A percentile compares a stretch with the other conserved stretches of the same genome.
Conservation (phyloP, 176 grass and related monocot species). For the Canna indica region DNA sequence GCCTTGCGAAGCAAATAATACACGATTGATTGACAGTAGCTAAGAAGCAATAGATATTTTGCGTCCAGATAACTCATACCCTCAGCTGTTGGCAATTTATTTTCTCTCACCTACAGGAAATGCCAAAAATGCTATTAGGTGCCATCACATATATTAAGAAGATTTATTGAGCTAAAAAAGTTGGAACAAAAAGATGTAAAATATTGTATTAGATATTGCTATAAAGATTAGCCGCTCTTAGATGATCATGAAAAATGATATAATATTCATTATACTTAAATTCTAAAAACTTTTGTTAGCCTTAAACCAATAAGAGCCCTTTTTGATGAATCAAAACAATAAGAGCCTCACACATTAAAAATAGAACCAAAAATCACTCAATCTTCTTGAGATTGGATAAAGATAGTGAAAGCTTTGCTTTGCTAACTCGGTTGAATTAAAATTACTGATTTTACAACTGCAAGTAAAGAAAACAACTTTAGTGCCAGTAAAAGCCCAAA, state of each 20-base stretch:
- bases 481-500: no score
- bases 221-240: neutral
- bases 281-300: neutral
- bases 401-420: no score
- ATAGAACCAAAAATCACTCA: no score
- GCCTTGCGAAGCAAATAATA: slow-evolving; percentile 82
- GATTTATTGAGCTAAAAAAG: neutral
- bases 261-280: neutral
- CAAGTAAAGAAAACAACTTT: no score
- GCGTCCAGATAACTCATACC: slow-evolving; percentile 77
- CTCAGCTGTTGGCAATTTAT: slow-evolving; percentile 48
- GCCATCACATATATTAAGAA: neutral
- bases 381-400: no score
- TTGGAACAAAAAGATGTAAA: neutral
- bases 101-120: slow-evolving; percentile 41
- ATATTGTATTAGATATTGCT: neutral
- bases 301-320: no score
- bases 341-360: no score
- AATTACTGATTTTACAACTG: no score
- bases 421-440: no score
- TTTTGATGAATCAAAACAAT: no score
- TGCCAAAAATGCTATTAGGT: no score
- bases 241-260: neutral
- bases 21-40: slow-evolving; percentile 71
- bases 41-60: slow-evolving; percentile 68